Base-by-base conservation (phyloP, 495 filamentous ascomycete species). In the Xylaria cubensis region DNA sequence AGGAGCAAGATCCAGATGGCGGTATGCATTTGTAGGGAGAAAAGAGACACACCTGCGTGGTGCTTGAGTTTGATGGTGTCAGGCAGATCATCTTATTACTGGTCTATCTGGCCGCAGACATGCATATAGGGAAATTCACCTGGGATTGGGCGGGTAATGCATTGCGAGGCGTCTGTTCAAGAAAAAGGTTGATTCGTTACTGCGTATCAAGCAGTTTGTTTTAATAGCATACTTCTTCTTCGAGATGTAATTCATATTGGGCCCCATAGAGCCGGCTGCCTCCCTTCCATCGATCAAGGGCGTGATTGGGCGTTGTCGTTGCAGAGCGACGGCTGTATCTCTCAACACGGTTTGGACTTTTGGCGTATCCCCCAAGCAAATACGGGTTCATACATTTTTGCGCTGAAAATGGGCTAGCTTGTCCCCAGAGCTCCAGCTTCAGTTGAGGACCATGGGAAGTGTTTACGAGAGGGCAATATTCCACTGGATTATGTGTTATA, bases 1-100 rank as follows among this genome's bases (percentile, higher is more conserved):
- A 79, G 13, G 78, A 83, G 42, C 84, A 86, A 21, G 86, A 86
- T 36, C 85, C 85, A 8, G 86, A 90, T 50, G 87, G 86, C 21
- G 91, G 92, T 12, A 84, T 94, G 76, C 89, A 92, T 81, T 80
- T 94, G 67, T 94, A 79, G 87, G 44, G 34, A 39, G 10, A 26
- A 0, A 46, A 12, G 51, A 29, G 0, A 48, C 51, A 67, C 10
- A 19, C 26, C 41, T 29, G 51, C 34, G 41, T 63, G 44, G 15
- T 6, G 26, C 21, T 64, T 44, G 42, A n/a, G 42, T 24, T 36
- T 29, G 2, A 12, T 12, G 68, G 19, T 32, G 9, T 13, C 46
- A 29, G 61, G 42, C 34, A 7, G 17, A 24, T 61, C 15, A 4
- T 59, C 39, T n/a, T 24, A 48, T 13, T n/a, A 59, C 41, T 50